A percentile compares a stretch with the other conserved stretches of the same genome.
phyloP scores from a whole-genome alignment of 192 early-diverging fungal genomes.

The Gaertneriomyces semiglobifer region DNA sequence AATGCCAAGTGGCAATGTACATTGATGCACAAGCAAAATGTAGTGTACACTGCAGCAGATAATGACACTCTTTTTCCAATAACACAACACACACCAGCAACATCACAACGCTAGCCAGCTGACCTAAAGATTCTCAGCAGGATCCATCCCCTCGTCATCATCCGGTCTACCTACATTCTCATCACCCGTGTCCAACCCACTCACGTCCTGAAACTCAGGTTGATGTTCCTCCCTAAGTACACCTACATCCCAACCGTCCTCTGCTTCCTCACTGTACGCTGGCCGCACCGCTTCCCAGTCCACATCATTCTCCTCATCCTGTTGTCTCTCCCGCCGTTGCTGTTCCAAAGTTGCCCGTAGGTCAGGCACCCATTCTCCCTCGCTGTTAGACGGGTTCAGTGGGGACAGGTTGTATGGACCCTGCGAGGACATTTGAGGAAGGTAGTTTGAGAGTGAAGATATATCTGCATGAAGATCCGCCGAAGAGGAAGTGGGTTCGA shows the following conservation, averaged over 20 bases:
- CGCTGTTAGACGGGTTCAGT: background rate
- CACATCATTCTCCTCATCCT: slow-evolving; percentile 7
- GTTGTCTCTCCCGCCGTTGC: background rate
- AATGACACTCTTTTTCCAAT: no score
- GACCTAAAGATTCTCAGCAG: slow-evolving; percentile 11
- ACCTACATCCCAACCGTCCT: slow-evolving; percentile 26
- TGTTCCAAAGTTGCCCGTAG: background rate
- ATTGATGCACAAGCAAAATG: no score
- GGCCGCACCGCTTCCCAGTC: background rate
- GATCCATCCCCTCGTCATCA: slow-evolving; percentile 31
- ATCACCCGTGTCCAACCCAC: slow-evolving; percentile 23
- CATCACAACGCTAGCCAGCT: no score
- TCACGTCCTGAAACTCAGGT: slow-evolving; percentile 21
- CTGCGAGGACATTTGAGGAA: no score
- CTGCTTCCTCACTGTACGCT: slow-evolving; percentile 21
- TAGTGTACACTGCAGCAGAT: no score
- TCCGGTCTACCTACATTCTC: slow-evolving; percentile 1
- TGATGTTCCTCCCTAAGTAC: slow-evolving; percentile 19
- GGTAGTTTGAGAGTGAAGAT: no score
- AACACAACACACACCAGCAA: no score
- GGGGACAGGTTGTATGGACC: background rate
- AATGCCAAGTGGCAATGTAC: no score
- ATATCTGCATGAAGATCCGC: no score
- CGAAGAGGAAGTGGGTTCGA: no score
- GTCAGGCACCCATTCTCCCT: background rate